These are phyloP conservation scores for Margaritispora aquatica DNA, from an alignment of 495 filamentous ascomycete genomes.

Conservation along the genomic window DNA sequence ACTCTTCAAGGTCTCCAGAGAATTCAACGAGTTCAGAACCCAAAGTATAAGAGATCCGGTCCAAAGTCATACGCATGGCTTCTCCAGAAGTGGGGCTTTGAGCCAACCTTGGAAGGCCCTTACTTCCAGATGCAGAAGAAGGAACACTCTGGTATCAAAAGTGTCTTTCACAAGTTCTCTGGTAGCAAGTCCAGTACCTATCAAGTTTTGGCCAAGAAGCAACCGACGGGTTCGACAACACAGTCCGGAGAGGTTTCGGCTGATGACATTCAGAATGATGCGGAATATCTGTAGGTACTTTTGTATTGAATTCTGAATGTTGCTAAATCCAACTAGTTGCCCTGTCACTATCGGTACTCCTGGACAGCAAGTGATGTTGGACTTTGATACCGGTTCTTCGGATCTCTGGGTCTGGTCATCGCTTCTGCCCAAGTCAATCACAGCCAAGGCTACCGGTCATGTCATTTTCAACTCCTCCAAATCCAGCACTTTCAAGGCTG, in stretches of 20 bases:
- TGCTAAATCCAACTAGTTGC: constrained; percentile 26
- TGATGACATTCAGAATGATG: constrained; percentile 71
- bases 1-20: constrained; percentile 34
- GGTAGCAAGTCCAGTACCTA: constrained; percentile 33
- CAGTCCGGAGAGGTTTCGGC: constrained; percentile 49
- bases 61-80: constrained; percentile 67
- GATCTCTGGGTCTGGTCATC: constrained; percentile 74
- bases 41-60: constrained; percentile 57
- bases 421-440: constrained; percentile 36
- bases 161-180: constrained; percentile 23
- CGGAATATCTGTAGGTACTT: constrained; percentile 46
- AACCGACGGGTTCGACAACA: constrained; percentile 1
- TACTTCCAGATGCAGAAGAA: constrained; percentile 42
- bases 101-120: constrained; percentile 63
- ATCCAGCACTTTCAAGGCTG: constrained; percentile 55
- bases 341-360: constrained; percentile 63
- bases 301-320: not conserved
- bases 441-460: constrained; percentile 31
- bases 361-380: constrained; percentile 55
- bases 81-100: constrained; percentile 64
- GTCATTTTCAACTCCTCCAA: constrained; percentile 51
- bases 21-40: constrained; percentile 52
- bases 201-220: constrained; percentile 26
- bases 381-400: constrained; percentile 73
- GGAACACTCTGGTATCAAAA: constrained; percentile 1